Conservation (phyloP, 129 eudicot genomes). For the Ambrosia trifida region DNA sequence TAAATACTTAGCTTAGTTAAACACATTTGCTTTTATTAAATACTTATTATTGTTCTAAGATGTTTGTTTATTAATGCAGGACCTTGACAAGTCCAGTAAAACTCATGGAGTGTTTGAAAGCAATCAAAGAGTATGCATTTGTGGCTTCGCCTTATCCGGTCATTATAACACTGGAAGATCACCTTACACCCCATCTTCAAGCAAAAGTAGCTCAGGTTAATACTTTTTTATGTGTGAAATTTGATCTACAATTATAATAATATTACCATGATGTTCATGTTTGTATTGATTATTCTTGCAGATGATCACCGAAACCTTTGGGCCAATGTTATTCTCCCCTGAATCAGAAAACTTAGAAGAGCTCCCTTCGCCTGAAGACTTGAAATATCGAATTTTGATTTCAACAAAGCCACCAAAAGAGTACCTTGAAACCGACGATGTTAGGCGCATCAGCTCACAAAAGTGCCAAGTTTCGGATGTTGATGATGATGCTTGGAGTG, state of each 20-base stretch:
- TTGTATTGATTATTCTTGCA: constrained; percentile 17
- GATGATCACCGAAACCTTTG: constrained; percentile 45
- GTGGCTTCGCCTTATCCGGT: constrained; percentile 49
- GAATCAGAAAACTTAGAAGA: constrained; percentile 36
- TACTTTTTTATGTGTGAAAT: constrained; percentile 1
- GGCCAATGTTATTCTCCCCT: constrained; percentile 35
- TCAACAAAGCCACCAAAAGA: constrained; percentile 65
- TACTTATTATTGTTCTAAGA: no score
- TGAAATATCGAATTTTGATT: constrained; percentile 40
- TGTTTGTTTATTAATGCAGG: constrained; percentile 25
- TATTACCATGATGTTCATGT: constrained; percentile 18
- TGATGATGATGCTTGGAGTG: constrained; percentile 40
- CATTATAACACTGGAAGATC: constrained; percentile 57
- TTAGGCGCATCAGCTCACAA: constrained; percentile 16
- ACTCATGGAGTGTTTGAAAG: constrained; percentile 40
- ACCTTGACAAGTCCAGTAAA: constrained; percentile 50
- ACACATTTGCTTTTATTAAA: background rate
- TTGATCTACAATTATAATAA: background rate
- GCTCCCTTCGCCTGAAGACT: constrained; percentile 45
- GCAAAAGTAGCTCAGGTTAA: constrained; percentile 50
- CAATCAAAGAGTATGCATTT: constrained; percentile 52
- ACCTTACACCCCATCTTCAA: constrained; percentile 50
- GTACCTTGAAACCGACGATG: constrained; percentile 33
- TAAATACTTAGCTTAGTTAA: background rate
- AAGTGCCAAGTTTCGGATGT: constrained; percentile 33